Conservation (phyloP, 2,329 filamentous ascomycete genomes). For the Fusarium sp. region DNA sequence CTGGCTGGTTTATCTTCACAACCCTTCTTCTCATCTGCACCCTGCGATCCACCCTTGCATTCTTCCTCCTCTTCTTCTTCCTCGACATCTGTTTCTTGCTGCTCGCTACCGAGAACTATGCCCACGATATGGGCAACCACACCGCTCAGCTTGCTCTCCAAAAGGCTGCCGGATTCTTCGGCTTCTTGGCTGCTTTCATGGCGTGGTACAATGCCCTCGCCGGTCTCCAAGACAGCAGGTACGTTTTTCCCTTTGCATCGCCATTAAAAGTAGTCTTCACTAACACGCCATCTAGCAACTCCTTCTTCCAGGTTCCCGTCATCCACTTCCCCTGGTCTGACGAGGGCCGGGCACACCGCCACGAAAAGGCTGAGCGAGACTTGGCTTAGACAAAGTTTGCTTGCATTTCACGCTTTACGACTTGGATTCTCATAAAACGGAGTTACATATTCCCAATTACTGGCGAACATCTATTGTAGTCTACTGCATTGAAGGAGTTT, state of each 20-base stretch:
- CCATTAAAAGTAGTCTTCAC: slow-evolving; percentile 23
- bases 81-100: slow-evolving; percentile 82
- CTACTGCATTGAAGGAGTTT: slow-evolving; percentile 27
- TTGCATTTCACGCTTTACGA: slow-evolving; percentile 42
- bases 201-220: slow-evolving; percentile 91
- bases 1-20: slow-evolving; percentile 89
- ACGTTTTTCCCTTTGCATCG: slow-evolving; percentile 47
- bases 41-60: slow-evolving; percentile 80
- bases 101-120: slow-evolving; percentile 74
- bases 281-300: slow-evolving; percentile 70
- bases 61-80: slow-evolving; percentile 82
- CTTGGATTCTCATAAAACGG: slow-evolving; percentile 36
- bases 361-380: slow-evolving; percentile 56
- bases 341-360: slow-evolving; percentile 73
- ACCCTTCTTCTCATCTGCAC: slow-evolving; percentile 80
- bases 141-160: slow-evolving; percentile 64
- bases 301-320: slow-evolving; percentile 92
- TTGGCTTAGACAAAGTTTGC: slow-evolving; percentile 37
- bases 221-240: slow-evolving; percentile 81
- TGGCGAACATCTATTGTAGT: background rate
- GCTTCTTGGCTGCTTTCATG: slow-evolving; percentile 82
- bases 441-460: background rate
- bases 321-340: slow-evolving; percentile 96
- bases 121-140: slow-evolving; percentile 64
- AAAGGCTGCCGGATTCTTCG: slow-evolving; percentile 82